Evolutionary conservation across 176 grass and related monocot genomes (phyloP), one percentile per base, ranked within the genome.

Genomic region (Bromus sterilis): DNA sequence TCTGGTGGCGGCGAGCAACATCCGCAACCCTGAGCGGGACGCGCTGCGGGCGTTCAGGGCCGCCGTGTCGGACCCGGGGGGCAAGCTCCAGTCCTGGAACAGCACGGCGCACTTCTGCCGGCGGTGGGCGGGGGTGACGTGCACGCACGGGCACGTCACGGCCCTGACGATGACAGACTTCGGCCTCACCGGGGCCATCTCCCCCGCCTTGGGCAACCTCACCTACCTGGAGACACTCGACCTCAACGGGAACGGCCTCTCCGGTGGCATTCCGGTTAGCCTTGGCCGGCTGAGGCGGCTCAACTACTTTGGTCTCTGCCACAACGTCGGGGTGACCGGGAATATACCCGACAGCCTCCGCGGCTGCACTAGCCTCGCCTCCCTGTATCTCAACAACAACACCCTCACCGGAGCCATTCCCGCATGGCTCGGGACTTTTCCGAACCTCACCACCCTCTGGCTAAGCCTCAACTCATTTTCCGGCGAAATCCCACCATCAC

Each of bases 341-440:
- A 29, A 53, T 18, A 74, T 74, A 74, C 71, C 71, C 11, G 10
- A 23, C 18, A 53, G 29, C 46, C 46, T 74, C 71, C 18, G 46
- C 30, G 34, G 55, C 71, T 74, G 71, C 30, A 74, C 46, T 31
- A 32, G 11, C 71, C 71, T 74, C 7, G 16, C 30, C 4, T n/a
- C n/a, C n/a, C n/a, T n/a, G 21, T 74, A 74, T 46, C 71, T 74
- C 71, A 74, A 55, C 71, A 74, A 74, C 9, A 74, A 74, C 30
- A 55, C 29, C 29, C 71, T 74, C 44, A 2, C 2, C 2, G 31
- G 72, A 0, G 20, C 10, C 18, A 35, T 56, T 46, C 72, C 72
- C 11, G 30, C 2, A 20, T 75, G 72, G 30, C 48, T 75, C 3
- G 48, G 46, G 4, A 34, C 29, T 3, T 5, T 74, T 29, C 20